Evolutionary conservation across 768 basidiomycete genomes (phyloP), one percentile per base, ranked within the genome.

Genomic region (Trametes maxima): DNA sequence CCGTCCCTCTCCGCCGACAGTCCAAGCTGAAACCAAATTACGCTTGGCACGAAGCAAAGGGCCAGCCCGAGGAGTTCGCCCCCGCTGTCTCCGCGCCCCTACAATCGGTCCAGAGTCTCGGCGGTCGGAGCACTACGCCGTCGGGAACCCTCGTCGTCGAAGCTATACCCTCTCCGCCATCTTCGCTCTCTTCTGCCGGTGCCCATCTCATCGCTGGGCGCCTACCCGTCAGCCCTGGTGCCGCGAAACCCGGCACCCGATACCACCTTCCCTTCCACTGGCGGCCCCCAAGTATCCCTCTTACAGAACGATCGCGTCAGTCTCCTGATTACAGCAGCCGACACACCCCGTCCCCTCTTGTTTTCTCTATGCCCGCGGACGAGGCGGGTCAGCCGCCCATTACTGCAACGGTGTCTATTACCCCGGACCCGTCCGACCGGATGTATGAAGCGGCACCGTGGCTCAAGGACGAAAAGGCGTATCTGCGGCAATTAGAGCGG

Each of bases 261-360:
- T 68, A 65, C 40, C 64, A 68, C 25, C 64, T 68, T 14, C 67
- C 67, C 11, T 68, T 68, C 43, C 59, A 60, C 19, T 63, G 64
- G 64, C 33, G 59, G 21, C 46, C 60, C 0, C 52, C 63, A 13
- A 58, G 52, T 16, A 21, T 28, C 17, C 59, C 57, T 14, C 51
- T 53, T 14, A 39, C 48, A 10, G 64, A 56, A n/a, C 46, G 17
- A 25, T 44, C 55, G 7, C 64, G 52, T 12, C 46, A 40, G 17
- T 62, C 55, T 8, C 25, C 53, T 33, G 52, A 60, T 42, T 25
- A 45, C 21, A 53, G 24, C 57, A 43, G 46, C 14, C 62, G 54
- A 40, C 48, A 57, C 22, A 61, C 67, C 16, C 70, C 70, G 5
- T 70, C 70, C 7, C 69, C 70, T 1, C 66, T 70, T 54, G 55